Base-by-base conservation (phyloP, 345 rosid species). In the Pseudoturritis turrita region DNA sequence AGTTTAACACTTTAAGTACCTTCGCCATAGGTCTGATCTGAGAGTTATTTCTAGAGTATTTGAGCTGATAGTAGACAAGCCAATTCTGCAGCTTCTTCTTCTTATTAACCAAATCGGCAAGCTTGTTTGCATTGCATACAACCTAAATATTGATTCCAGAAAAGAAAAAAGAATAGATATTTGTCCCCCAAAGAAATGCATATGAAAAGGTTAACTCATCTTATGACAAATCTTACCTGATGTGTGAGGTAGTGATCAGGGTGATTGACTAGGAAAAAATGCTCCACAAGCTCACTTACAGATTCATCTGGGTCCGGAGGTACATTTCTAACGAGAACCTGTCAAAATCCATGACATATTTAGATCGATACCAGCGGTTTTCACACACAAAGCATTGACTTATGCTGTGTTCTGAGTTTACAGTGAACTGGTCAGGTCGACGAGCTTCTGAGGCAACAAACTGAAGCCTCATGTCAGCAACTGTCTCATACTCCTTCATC, bases 401-500 rank as follows among this genome's bases (percentile, higher is more conserved):
- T 15, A 43, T 29, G 52, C 37, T 52, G 19, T 22, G 10, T 53
- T 53, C 39, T 39, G 8, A 14, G 26, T 83, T 68, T 83, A 94
- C 98, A 23, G 97, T 83, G 80, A 85, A 95, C 70, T 95, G 96
- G 74, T 95, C 96, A 1, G 97, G 89, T 18, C 96, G 87, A n/a
- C 96, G 96, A 41, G 65, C 74, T 78, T 87, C 99, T 6, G 96
- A 77, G 44, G 88, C 85, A 81, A 95, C 69, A 85, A 95, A 95
- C 22, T 85, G 91, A 87, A 88, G 82, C 63, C 99, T 81, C 99
- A 91, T 88, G 19, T 65, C 67, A 70, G 96, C 87, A 68, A 95
- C 84, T 19, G n/a, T 81, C 75, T 81, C 96, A 59, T 95, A 95
- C 86, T 95, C 99, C 71, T 82, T 91, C 54, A 72, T 70, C 62